Base-by-base conservation (phyloP, 208 protist genomes). In the Perkinsela sp. region DNA sequence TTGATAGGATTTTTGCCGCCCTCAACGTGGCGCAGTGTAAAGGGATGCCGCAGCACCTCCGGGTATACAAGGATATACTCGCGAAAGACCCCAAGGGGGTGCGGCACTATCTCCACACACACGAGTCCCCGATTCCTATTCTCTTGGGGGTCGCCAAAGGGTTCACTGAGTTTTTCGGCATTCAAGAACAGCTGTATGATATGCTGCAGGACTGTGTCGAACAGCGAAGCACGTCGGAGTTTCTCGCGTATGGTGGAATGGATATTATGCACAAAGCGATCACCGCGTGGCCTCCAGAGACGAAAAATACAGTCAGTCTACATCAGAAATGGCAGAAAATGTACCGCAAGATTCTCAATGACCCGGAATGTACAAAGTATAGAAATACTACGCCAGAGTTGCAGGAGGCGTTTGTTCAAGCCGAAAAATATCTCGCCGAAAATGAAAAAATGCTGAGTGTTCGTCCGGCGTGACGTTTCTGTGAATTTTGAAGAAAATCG, bases 11-110 rank as follows among this genome's bases (percentile, higher is more conserved):
- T 0, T 80, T 91, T 66, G 76, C 83, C 70, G 86, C 83, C 68
- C 57, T 91, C 16, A 91, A 89, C 72, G 83, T 88, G 31, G 70
- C 82, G 0, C 77, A 81, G 1, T 91, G 88, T 76, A 91, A 91
- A 74, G 86, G 83, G 28, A 68, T 91, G 28, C 86, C 86, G 30
- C 86, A 91, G 73, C 86, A 91, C 75, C 75, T 91, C 31, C 81
- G 86, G 13, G 74, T 91, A 0, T 73, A 89, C 28, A 78, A 82
- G 73, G 86, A 91, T 68, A 28, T 67, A n/a, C 40, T n/a, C 13
- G 22, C 6, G 40, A 6, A 22, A 6, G 40, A 57, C 13, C 40
- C 40, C 13, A 57, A 57, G 40, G 40, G 13, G 40, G 40, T 57
- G 40, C 13, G 22, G 40, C 40, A 22, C 40, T 57, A 57, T 57